Conservation (phyloP, 805 yeast species). For the Yarrowia porcina region DNA sequence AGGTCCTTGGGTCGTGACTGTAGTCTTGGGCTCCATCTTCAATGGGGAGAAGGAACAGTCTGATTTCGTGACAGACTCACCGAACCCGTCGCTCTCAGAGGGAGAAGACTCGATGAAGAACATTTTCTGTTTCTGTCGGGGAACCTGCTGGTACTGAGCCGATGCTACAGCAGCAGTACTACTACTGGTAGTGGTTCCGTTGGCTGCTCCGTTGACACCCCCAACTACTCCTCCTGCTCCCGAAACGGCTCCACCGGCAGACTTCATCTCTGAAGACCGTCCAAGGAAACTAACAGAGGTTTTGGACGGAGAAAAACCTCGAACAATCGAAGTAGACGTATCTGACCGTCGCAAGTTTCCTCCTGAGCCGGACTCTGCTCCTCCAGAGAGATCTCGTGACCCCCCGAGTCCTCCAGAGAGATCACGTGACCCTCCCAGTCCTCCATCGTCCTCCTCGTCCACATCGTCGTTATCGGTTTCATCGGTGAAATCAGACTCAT, state of each 20-base stretch:
- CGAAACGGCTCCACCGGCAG: background rate
- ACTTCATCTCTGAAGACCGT: background rate
- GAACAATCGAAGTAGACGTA: constrained; percentile 38
- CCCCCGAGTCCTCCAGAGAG: background rate
- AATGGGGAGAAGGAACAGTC: constrained; percentile 13
- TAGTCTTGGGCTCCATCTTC: background rate
- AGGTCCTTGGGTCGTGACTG: no score
- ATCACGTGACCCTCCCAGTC: background rate
- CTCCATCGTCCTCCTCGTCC: background rate
- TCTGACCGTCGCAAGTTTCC: constrained; percentile 31
- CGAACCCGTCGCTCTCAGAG: constrained; percentile 37
- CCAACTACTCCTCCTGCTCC: background rate
- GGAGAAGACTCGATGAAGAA: constrained; percentile 43
- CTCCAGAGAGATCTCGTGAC: background rate
- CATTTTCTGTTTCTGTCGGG: constrained; percentile 36
- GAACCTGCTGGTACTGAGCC: constrained; percentile 26
- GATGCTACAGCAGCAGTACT: background rate
- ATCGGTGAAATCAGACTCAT: constrained; percentile 15
- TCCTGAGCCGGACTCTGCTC: background rate
- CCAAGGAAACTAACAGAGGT: constrained; percentile 35
- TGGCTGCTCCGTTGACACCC: background rate
- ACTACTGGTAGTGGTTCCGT: background rate
- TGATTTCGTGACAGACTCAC: constrained; percentile 18
- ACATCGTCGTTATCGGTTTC: constrained; percentile 14
- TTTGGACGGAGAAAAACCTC: constrained; percentile 42